These are phyloP conservation scores for Aspergillus olivimuriae DNA, from an alignment of 495 filamentous ascomycete species.

Conservation along the genomic window DNA sequence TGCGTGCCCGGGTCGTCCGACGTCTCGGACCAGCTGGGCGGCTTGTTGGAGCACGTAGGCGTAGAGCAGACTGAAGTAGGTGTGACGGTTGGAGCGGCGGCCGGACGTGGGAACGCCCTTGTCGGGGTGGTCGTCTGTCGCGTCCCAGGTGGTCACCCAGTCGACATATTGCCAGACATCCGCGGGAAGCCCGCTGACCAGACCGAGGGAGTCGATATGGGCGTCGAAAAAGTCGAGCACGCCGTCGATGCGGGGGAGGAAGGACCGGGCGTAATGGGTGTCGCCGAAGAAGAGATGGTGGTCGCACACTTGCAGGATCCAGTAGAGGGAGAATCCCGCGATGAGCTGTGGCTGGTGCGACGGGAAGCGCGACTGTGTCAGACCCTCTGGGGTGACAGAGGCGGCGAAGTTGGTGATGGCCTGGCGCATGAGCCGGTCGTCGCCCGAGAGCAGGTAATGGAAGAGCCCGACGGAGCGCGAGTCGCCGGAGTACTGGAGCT, in stretches of 20 bases:
- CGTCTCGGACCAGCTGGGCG: constrained; percentile 19
- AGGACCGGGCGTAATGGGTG: constrained; percentile 16
- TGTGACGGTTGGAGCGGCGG: constrained; percentile 20
- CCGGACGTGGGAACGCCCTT: constrained; percentile 31
- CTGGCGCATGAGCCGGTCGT: constrained; percentile 32
- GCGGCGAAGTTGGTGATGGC: constrained; percentile 30
- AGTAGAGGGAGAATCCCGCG: constrained; percentile 31
- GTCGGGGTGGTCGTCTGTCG: constrained; percentile 26
- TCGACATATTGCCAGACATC: constrained; percentile 36
- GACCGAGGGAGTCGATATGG: constrained; percentile 23
- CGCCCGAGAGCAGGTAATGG: constrained; percentile 32
- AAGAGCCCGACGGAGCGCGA: constrained; percentile 27
- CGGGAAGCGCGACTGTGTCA: constrained; percentile 32
- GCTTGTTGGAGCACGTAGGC: constrained; percentile 24
- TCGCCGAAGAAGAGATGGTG: constrained; percentile 32
- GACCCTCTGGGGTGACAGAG: constrained; percentile 23
- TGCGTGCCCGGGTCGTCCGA: constrained; percentile 25
- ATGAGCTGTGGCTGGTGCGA: constrained; percentile 29
- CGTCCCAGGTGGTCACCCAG: constrained; percentile 34
- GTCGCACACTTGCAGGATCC: constrained; percentile 32
- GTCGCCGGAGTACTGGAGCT: constrained; percentile 33
- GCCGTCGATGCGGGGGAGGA: constrained; percentile 30
- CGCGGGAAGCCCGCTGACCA: constrained; percentile 21
- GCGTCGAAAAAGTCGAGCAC: constrained; percentile 31
- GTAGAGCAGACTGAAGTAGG: constrained; percentile 35